Evolutionary conservation across 2,329 filamentous ascomycete species (phyloP).

Genomic region (Aspergillus ochraceus): DNA sequence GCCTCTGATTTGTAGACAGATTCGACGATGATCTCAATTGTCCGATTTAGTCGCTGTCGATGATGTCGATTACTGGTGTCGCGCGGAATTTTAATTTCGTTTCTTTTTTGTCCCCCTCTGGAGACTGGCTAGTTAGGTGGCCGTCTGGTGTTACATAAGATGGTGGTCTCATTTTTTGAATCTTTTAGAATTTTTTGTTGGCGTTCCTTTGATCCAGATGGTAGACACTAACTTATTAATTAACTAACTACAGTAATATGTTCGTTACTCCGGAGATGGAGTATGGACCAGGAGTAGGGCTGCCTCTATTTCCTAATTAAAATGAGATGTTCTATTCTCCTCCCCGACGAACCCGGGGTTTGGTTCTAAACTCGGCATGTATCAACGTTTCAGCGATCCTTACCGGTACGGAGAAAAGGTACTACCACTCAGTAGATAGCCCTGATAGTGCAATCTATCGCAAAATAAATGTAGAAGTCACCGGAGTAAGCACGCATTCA

Average conservation of each 20-base stretch:
- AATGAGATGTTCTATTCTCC: not conserved
- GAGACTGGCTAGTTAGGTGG: too few relatives aligned
- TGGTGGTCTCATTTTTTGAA: not conserved
- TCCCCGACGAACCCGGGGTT: not conserved
- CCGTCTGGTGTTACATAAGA: too few relatives aligned
- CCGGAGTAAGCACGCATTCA: too few relatives aligned
- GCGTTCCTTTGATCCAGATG: not conserved
- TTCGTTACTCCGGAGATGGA: not conserved
- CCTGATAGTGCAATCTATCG: too few relatives aligned
- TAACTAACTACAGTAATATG: not conserved
- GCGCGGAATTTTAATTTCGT: not conserved
- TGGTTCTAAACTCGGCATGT: not conserved
- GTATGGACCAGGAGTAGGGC: not conserved
- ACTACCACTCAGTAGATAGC: too few relatives aligned
- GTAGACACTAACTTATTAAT: not conserved
- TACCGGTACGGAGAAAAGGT: too few relatives aligned
- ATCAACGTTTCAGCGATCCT: not conserved
- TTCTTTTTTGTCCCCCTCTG: not conserved
- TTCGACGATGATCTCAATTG: conserved; percentile 23
- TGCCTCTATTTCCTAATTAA: not conserved
- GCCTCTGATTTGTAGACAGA: conserved; percentile 24
- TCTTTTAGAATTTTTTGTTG: not conserved
- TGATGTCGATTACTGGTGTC: conserved; percentile 16
- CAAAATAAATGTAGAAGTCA: too few relatives aligned
- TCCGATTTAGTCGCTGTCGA: conserved; percentile 17